Conservation (phyloP, 148 eudicot genomes). For the Fagopyrum esculentum region DNA sequence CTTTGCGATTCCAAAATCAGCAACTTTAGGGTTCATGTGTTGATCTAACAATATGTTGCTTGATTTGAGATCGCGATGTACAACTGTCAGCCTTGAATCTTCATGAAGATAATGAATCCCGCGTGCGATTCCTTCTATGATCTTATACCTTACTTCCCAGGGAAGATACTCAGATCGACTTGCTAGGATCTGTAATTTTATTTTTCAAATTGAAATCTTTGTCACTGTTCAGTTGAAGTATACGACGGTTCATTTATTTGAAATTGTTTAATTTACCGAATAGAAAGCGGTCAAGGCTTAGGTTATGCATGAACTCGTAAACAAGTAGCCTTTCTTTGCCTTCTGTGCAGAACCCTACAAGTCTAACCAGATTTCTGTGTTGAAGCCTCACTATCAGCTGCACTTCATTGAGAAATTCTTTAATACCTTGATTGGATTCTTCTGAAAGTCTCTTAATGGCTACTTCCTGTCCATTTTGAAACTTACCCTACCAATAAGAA, state of each 20-base stretch:
- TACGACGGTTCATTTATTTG: background rate
- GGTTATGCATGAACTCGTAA: constrained; percentile 48
- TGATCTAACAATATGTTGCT: constrained; percentile 2
- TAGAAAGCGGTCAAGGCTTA: constrained; percentile 35
- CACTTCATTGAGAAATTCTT: constrained; percentile 52
- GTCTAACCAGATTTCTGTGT: constrained; percentile 48
- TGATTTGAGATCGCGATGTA: constrained; percentile 11
- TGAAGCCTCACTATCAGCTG: constrained; percentile 42
- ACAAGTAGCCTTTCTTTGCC: constrained; percentile 38
- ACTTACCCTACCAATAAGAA: constrained; percentile 20
- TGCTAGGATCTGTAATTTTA: background rate
- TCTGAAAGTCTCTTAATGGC: constrained; percentile 48
- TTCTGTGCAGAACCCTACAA: constrained; percentile 45
- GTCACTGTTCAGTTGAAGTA: background rate
- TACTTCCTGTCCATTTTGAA: constrained; percentile 28
- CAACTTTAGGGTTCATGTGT: constrained; percentile 8
- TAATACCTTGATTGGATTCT: constrained; percentile 40
- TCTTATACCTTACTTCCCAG: background rate
- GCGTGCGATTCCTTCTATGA: constrained; percentile 10
- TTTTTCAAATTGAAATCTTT: background rate
- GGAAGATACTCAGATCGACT: background rate
- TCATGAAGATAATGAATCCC: constrained; percentile 11
- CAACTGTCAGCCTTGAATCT: background rate
- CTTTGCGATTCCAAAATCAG: constrained; percentile 11
- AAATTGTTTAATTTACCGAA: constrained; percentile 22